These are phyloP conservation scores for Przewalskia tangutica DNA, from an alignment of 257 asterid species.

Conservation along the genomic window DNA sequence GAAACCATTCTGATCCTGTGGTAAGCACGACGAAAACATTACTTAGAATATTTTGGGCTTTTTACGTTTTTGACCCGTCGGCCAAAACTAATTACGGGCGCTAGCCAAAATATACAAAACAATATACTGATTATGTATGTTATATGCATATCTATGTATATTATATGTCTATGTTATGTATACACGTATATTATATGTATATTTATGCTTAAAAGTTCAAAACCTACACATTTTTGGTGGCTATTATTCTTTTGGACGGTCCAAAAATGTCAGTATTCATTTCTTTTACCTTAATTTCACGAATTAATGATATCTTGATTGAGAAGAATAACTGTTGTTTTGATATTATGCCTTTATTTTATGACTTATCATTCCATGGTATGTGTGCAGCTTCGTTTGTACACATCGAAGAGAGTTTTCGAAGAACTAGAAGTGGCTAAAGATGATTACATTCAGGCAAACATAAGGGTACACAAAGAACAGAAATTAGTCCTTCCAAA, in stretches of 20 bases:
- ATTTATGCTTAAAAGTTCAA: too few relatives aligned
- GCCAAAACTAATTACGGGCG: too few relatives aligned
- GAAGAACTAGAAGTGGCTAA: constrained; percentile 85
- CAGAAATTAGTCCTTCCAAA: constrained; percentile 57
- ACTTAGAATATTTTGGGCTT: background rate
- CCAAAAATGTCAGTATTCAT: too few relatives aligned
- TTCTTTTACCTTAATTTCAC: background rate
- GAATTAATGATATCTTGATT: background rate
- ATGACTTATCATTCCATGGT: background rate
- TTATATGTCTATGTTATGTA: too few relatives aligned
- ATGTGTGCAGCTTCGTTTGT: constrained; percentile 53
- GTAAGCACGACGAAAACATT: constrained; percentile 26
- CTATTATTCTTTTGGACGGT: too few relatives aligned
- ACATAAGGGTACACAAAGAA: constrained; percentile 47
- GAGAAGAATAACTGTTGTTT: background rate
- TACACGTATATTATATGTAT: too few relatives aligned
- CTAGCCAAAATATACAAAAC: too few relatives aligned
- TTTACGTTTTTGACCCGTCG: too few relatives aligned
- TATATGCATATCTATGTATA: too few relatives aligned
- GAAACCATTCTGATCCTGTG: constrained; percentile 77
- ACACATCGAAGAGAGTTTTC: constrained; percentile 51
- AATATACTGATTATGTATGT: too few relatives aligned
- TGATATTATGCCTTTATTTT: background rate
- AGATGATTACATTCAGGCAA: constrained; percentile 77
- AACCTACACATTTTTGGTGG: too few relatives aligned